A percentile compares a stretch with the other conserved stretches of the same genome.
Evolutionary conservation across 495 filamentous ascomycete species (phyloP).

Genomic region (Trichoderma erinaceum): DNA sequence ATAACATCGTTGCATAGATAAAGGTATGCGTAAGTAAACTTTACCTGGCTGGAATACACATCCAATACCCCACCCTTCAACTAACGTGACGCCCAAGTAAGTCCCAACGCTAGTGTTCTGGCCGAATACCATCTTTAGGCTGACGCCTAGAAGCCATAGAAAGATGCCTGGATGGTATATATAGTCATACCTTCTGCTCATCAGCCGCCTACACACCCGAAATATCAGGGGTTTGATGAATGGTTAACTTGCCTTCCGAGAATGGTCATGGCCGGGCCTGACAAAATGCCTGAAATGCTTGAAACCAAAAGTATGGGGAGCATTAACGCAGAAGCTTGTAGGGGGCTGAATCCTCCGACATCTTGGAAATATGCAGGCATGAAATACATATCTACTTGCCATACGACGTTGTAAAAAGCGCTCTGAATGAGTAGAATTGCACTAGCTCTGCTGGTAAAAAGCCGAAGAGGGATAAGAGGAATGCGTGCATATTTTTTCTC

Average conservation of each 20-base stretch:
- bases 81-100: not conserved
- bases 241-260: constrained; percentile 18
- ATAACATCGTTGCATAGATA: not conserved
- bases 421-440: constrained; percentile 51
- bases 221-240: not conserved
- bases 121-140: not conserved
- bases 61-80: constrained; percentile 23
- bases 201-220: not conserved
- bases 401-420: constrained; percentile 53
- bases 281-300: constrained; percentile 44
- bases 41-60: constrained; percentile 50
- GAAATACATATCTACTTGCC: constrained; percentile 49
- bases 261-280: constrained; percentile 52
- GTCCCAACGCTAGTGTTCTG: not conserved
- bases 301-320: constrained; percentile 51
- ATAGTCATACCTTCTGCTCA: not conserved
- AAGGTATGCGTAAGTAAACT: not conserved
- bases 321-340: constrained; percentile 42
- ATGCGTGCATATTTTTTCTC: constrained; percentile 54
- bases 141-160: constrained; percentile 14
- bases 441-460: constrained; percentile 51
- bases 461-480: constrained; percentile 49
- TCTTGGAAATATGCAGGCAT: constrained; percentile 46
- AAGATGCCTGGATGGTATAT: constrained; percentile 16
- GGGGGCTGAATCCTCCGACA: constrained; percentile 29